Conservation (phyloP, 1,139 yeast species). For the Yamadazyma pseudoaaseri region DNA sequence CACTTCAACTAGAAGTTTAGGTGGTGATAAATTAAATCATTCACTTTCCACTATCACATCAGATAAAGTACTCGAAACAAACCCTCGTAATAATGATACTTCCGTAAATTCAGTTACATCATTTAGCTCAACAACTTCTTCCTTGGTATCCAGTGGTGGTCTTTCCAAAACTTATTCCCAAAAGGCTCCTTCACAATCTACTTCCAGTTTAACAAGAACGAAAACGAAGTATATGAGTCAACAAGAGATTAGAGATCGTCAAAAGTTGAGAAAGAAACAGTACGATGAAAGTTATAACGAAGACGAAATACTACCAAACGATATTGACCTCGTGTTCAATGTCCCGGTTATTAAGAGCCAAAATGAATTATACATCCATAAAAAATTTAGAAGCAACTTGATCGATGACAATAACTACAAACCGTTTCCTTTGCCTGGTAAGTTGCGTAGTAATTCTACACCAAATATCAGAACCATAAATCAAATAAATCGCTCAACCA, state of each 20-base stretch:
- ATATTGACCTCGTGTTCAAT: constrained; percentile 42
- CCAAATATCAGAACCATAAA: constrained; percentile 12
- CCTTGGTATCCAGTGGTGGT: not conserved
- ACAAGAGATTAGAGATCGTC: constrained; percentile 40
- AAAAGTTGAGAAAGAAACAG: constrained; percentile 37
- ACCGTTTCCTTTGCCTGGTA: constrained; percentile 42
- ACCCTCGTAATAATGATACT: not conserved
- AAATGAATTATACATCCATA: constrained; percentile 31
- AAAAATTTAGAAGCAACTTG: constrained; percentile 24
- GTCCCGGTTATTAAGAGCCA: constrained; percentile 44
- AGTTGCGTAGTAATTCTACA: constrained; percentile 18
- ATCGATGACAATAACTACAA: constrained; percentile 28
- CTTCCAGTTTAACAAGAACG: constrained; percentile 27
- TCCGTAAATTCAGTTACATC: constrained; percentile 3
- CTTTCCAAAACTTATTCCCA: not conserved
- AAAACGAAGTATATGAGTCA: constrained; percentile 37
- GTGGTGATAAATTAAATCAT: constrained; percentile 5
- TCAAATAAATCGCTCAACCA: constrained; percentile 1
- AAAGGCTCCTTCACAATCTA: not conserved
- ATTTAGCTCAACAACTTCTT: constrained; percentile 1
- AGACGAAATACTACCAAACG: constrained; percentile 39
- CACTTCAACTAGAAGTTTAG: not conserved
- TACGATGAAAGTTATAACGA: constrained; percentile 47
- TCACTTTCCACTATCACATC: constrained; percentile 15
- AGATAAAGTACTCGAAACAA: constrained; percentile 2